These are phyloP conservation scores for Wickerhamiella qilinensis DNA, from an alignment of 805 yeast genomes.

Conservation along the genomic window DNA sequence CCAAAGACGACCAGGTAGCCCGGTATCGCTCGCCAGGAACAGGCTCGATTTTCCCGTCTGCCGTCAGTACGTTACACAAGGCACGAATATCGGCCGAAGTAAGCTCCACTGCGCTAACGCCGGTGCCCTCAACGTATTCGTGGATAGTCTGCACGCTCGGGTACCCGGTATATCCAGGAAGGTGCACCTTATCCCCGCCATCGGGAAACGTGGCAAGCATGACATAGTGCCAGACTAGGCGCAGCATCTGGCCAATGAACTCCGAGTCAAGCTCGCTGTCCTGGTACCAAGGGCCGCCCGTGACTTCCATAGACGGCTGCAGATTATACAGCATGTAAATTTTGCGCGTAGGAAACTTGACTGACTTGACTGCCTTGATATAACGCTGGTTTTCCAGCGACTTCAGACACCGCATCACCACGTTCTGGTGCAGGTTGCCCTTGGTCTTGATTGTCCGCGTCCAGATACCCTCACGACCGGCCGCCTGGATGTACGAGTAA, in stretches of 20 bases:
- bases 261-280: slow-evolving; percentile 90
- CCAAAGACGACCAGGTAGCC: slow-evolving; percentile 58
- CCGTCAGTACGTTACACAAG: slow-evolving; percentile 73
- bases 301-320: slow-evolving; percentile 88
- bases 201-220: slow-evolving; percentile 59
- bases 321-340: slow-evolving; percentile 88
- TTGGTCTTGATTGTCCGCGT: slow-evolving; percentile 77
- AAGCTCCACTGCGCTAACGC: slow-evolving; percentile 71
- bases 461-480: slow-evolving; percentile 95
- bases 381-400: slow-evolving; percentile 62
- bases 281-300: slow-evolving; percentile 99
- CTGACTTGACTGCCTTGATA: slow-evolving; percentile 81
- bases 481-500: slow-evolving; percentile 78
- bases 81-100: slow-evolving; percentile 58
- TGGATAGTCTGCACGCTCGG: slow-evolving; percentile 62
- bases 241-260: slow-evolving; percentile 68
- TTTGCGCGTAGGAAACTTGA: slow-evolving; percentile 81
- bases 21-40: slow-evolving; percentile 44
- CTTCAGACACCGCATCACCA: slow-evolving; percentile 72
- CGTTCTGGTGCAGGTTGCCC: slow-evolving; percentile 80
- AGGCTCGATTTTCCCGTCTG: slow-evolving; percentile 70
- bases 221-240: slow-evolving; percentile 77
- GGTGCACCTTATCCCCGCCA: slow-evolving; percentile 32
- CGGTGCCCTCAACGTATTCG: slow-evolving; percentile 53
- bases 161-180: slow-evolving; percentile 42